These are phyloP conservation scores for Polytolypa hystricis DNA, from an alignment of 2,329 filamentous ascomycete species.

Conservation along the genomic window DNA sequence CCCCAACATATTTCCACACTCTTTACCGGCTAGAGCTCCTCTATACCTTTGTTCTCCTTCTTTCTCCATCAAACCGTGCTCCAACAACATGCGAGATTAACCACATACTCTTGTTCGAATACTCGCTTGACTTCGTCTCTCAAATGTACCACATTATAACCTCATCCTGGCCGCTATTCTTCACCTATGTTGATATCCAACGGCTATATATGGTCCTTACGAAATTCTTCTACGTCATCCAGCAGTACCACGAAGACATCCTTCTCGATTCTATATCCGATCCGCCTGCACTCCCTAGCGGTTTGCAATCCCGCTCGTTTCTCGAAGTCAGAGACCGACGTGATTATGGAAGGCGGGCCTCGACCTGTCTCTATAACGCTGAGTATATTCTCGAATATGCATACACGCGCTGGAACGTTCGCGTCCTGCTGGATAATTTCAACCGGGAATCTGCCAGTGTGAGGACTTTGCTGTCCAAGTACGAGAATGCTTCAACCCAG, in stretches of 20 bases:
- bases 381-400: constrained; percentile 24
- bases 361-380: constrained; percentile 23
- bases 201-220: constrained; percentile 62
- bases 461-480: no score
- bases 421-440: constrained; percentile 21
- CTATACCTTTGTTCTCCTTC: constrained; percentile 83
- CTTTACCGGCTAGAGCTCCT: constrained; percentile 80
- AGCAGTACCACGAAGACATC: constrained; percentile 40
- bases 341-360: constrained; percentile 23
- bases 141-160: constrained; percentile 59
- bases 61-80: constrained; percentile 67
- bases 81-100: constrained; percentile 62
- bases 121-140: constrained; percentile 70
- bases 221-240: constrained; percentile 47
- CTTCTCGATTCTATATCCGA: constrained; percentile 22
- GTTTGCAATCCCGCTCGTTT: constrained; percentile 23
- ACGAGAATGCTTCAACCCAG: no score
- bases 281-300: constrained; percentile 19
- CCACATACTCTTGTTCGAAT: constrained; percentile 73
- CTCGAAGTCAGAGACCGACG: constrained; percentile 23
- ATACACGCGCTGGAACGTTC: constrained; percentile 24
- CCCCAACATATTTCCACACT: constrained; percentile 55
- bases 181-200: constrained; percentile 80
- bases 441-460: constrained; percentile 20
- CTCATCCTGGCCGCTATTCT: constrained; percentile 51